These are phyloP conservation scores for Passalora sequoiae DNA, from an alignment of 2,329 filamentous ascomycete genomes.

Conservation along the genomic window DNA sequence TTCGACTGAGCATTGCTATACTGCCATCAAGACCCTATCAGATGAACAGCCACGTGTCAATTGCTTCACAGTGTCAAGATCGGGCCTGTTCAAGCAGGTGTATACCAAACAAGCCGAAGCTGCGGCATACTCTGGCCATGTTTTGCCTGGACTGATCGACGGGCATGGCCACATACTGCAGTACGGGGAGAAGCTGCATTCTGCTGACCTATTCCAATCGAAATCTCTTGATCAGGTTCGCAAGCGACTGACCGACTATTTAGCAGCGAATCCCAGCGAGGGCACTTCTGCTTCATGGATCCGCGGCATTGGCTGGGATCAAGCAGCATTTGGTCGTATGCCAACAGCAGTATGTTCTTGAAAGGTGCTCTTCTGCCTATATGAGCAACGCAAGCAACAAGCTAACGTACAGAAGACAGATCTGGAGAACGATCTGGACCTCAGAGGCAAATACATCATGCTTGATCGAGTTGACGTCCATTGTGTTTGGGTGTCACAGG, in stretches of 20 bases:
- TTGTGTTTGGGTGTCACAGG: conserved; percentile 1
- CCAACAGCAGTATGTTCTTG: conserved; percentile 1
- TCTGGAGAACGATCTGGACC: neutral
- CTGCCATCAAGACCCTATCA: conserved; percentile 1
- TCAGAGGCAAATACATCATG: conserved; percentile 3
- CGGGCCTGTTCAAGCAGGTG: conserved; percentile 1
- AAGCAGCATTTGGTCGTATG: conserved; percentile 1
- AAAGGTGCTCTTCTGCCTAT: too few species aligned
- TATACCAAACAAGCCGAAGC: neutral
- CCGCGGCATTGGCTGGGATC: neutral
- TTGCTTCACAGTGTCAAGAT: conserved; percentile 1
- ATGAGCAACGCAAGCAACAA: too few species aligned
- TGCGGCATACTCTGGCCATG: neutral
- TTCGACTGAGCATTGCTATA: conserved; percentile 1
- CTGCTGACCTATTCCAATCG: neutral
- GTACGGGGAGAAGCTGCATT: conserved; percentile 2
- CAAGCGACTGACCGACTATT: neutral
- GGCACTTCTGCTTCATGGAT: neutral
- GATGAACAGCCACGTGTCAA: neutral
- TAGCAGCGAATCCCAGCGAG: neutral
- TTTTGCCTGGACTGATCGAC: conserved; percentile 1
- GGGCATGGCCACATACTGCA: conserved; percentile 1
- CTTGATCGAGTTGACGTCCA: conserved; percentile 2
- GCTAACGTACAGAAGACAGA: neutral
- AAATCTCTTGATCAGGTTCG: neutral